Percentiles rank a stretch among this genome's conserved stretches.
phyloP scores from a whole-genome alignment of 306 rosid genomes.

The Nissolia schottii region DNA sequence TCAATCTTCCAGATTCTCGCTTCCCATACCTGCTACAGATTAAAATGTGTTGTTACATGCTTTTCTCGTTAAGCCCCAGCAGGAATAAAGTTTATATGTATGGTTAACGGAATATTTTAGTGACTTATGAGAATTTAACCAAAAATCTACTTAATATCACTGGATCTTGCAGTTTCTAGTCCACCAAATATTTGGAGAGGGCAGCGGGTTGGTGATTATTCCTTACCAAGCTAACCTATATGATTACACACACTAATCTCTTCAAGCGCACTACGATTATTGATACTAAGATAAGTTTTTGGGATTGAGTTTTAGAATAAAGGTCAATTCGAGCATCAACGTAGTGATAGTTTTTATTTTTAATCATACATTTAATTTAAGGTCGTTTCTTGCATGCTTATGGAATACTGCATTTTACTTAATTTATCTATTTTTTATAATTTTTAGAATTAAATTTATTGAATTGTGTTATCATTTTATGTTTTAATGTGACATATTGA shows the following conservation, averaged over 20 bases:
- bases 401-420: too few species aligned
- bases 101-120: background rate
- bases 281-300: background rate
- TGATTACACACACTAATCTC: background rate
- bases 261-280: background rate
- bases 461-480: too few species aligned
- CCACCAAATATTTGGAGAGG: background rate
- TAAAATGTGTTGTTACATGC: constrained; percentile 13
- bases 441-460: too few species aligned
- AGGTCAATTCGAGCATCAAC: too few species aligned
- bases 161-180: background rate
- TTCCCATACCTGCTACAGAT: constrained; percentile 67
- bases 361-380: too few species aligned
- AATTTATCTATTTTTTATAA: too few species aligned
- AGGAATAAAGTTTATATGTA: background rate
- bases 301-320: too few species aligned
- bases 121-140: background rate
- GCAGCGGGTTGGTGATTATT: background rate
- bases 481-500: too few species aligned
- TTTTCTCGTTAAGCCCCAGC: background rate
- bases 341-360: too few species aligned
- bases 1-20: constrained; percentile 60
- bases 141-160: background rate
- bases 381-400: too few species aligned
- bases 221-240: background rate